phyloP scores from a whole-genome alignment of 768 basidiomycete genomes.

The Calocybe gangraenosa region DNA sequence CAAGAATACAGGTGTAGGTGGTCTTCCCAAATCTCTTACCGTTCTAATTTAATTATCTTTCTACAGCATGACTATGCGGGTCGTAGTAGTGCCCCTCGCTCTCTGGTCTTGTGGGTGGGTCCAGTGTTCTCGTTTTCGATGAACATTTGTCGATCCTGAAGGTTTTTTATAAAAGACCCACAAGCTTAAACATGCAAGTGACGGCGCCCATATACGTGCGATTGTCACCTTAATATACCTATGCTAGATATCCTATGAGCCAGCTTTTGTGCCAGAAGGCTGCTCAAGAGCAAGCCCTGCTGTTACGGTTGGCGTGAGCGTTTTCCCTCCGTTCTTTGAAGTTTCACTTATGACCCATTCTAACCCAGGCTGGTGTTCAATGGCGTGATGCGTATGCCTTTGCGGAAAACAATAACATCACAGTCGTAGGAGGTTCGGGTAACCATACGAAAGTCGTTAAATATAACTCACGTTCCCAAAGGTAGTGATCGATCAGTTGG shows the following conservation, averaged over 20 bases:
- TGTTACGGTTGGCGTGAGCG: slow-evolving; percentile 33
- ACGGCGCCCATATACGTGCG: background rate
- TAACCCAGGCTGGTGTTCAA: slow-evolving; percentile 38
- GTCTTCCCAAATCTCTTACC: background rate
- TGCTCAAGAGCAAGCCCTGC: slow-evolving; percentile 26
- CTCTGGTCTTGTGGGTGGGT: slow-evolving; percentile 41
- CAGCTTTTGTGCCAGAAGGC: slow-evolving; percentile 31
- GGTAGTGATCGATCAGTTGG: slow-evolving; percentile 39
- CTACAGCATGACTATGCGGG: slow-evolving; percentile 46
- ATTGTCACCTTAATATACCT: background rate
- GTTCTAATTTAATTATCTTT: too few relatives aligned
- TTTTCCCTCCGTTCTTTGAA: background rate
- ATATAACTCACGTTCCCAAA: background rate
- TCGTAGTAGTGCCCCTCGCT: slow-evolving; percentile 39
- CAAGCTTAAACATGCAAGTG: slow-evolving; percentile 32
- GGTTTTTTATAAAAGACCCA: slow-evolving; percentile 28
- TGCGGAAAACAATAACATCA: slow-evolving; percentile 40
- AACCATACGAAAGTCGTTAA: too few relatives aligned
- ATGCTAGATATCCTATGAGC: slow-evolving; percentile 29
- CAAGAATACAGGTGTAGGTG: slow-evolving; percentile 48
- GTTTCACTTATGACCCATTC: too few relatives aligned
- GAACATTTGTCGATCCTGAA: background rate
- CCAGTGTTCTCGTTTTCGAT: background rate
- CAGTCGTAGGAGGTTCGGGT: slow-evolving; percentile 38
- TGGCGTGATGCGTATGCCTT: slow-evolving; percentile 40